Evolutionary conservation across 2,329 filamentous ascomycete genomes (phyloP).

Genomic region (Alternaria sp.): DNA sequence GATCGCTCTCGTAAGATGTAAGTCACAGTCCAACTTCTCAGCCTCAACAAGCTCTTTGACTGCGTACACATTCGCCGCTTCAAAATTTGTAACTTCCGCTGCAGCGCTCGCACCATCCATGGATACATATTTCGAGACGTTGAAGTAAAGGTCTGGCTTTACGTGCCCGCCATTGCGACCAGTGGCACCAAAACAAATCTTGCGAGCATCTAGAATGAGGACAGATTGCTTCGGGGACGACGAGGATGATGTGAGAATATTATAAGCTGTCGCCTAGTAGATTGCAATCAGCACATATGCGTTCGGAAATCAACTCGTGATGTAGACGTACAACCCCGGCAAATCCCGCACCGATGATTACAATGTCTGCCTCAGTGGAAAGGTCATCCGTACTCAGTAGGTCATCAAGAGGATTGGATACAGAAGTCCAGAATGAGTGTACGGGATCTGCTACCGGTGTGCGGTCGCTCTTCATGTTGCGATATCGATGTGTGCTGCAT

Average conservation of each 20-base stretch:
- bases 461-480: background rate
- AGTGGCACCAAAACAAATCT: conserved; percentile 59
- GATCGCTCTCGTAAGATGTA: background rate
- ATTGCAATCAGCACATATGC: background rate
- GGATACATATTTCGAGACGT: background rate
- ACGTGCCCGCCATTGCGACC: conserved; percentile 62
- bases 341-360: conserved; percentile 68
- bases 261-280: conserved; percentile 1
- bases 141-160: conserved; percentile 3
- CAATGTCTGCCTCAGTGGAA: conserved; percentile 18
- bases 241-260: background rate
- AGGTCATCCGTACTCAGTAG: background rate
- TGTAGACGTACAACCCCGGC: background rate
- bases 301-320: background rate
- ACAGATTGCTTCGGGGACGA: background rate
- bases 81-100: background rate
- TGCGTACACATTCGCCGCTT: background rate
- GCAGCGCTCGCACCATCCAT: background rate
- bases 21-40: background rate
- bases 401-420: background rate
- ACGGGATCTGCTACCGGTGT: background rate
- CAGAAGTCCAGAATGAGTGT: background rate
- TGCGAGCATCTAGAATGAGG: conserved; percentile 55
- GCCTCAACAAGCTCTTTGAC: background rate
- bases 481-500: background rate